Evolutionary conservation across 371 early-diverging fungal genomes (phyloP).

Genomic region (Mortierella sp.): DNA sequence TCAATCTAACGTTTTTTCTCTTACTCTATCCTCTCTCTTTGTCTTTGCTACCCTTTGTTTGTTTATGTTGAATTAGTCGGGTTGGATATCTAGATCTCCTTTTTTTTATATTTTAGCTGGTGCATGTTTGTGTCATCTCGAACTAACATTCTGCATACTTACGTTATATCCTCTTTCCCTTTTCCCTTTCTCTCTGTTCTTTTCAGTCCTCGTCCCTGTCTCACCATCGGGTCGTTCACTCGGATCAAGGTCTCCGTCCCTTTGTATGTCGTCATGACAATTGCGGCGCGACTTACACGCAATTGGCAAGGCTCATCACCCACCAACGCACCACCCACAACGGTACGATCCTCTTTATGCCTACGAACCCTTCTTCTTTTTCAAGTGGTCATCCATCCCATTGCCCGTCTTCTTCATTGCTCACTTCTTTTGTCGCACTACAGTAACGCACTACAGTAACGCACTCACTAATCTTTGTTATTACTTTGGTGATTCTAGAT

Average conservation of each 20-base stretch:
- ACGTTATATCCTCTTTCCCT: background rate
- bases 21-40: background rate
- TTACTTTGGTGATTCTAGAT: no score
- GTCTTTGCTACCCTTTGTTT: background rate
- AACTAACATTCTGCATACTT: background rate
- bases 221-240: conserved; percentile 29
- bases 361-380: background rate
- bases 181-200: background rate
- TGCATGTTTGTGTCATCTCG: background rate
- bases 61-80: no score
- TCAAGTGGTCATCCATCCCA: background rate
- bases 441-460: background rate
- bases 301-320: conserved; percentile 25
- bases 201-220: conserved; percentile 26
- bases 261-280: conserved; percentile 30
- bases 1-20: background rate
- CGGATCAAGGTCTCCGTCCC: conserved; percentile 28
- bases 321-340: conserved; percentile 32
- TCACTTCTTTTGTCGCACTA: no score
- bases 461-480: background rate
- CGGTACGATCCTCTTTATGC: conserved; percentile 20
- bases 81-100: no score
- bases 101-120: no score
- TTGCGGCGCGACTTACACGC: conserved; percentile 33
- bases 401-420: background rate